Percentiles rank a stretch among this genome's conserved stretches.
These are phyloP conservation scores for Aspergillus amoenus DNA, from an alignment of 2,329 filamentous ascomycete species.

Conservation along the genomic window DNA sequence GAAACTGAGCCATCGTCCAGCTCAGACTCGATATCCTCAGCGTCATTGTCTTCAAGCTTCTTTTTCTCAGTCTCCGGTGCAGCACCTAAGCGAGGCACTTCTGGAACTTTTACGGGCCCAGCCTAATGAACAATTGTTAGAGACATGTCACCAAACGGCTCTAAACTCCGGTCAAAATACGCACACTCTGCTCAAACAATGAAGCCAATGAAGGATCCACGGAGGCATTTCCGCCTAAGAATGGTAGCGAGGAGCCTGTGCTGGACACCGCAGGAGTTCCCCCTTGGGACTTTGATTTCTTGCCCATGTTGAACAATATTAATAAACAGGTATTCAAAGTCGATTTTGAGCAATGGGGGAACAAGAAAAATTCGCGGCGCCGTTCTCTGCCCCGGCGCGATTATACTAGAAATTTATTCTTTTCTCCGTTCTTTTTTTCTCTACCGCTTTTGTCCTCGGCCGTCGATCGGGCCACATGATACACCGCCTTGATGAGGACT, in stretches of 20 bases:
- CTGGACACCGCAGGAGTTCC: conserved; percentile 11
- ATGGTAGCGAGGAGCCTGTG: conserved; percentile 26
- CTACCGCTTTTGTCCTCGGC: conserved; percentile 5
- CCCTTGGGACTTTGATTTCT: conserved; percentile 34
- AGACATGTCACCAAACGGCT: conserved; percentile 6
- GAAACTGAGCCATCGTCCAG: conserved; percentile 27
- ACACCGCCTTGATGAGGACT: not conserved
- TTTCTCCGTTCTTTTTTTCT: conserved; percentile 1
- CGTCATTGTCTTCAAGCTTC: conserved; percentile 22
- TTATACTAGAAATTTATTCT: not conserved
- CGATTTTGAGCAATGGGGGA: not conserved
- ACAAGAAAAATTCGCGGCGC: not conserved
- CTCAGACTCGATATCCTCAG: conserved; percentile 27
- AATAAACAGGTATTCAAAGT: not conserved
- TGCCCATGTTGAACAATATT: conserved; percentile 29
- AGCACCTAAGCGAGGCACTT: conserved; percentile 16
- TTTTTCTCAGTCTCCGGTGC: conserved; percentile 19
- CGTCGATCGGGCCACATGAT: not conserved
- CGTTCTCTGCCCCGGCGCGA: not conserved
- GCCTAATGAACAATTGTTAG: conserved; percentile 26
- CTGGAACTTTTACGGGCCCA: conserved; percentile 41
- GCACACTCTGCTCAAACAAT: conserved; percentile 71
- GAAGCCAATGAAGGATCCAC: conserved; percentile 69
- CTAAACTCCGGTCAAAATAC: conserved; percentile 33
- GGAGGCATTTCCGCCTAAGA: conserved; percentile 60